A percentile compares a stretch with the other conserved stretches of the same genome.
Evolutionary conservation across 73 alveolate species (phyloP).

Genomic region (Breviolum minutum): DNA sequence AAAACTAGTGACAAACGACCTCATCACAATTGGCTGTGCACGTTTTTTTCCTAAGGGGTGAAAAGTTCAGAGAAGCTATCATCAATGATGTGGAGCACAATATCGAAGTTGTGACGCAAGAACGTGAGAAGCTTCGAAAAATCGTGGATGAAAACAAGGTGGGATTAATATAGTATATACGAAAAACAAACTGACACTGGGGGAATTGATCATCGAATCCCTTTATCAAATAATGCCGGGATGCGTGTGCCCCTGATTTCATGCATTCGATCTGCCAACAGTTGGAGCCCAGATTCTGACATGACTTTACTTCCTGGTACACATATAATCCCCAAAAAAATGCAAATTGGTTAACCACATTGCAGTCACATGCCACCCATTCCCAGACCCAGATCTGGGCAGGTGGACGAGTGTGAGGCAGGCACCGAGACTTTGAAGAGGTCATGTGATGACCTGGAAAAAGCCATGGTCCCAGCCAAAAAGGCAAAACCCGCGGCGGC

Average conservation of each 20-base stretch:
- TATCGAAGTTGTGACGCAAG: not conserved
- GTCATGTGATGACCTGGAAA: not conserved
- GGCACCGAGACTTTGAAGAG: not conserved
- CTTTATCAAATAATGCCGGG: too few relatives aligned
- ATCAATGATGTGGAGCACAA: not conserved
- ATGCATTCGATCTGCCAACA: too few relatives aligned
- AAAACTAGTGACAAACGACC: not conserved
- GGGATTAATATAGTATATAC: not conserved
- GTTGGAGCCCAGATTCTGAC: too few relatives aligned
- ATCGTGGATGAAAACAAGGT: not conserved
- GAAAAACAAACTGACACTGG: too few relatives aligned
- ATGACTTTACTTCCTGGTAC: too few relatives aligned
- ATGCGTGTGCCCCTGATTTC: too few relatives aligned
- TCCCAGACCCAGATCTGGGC: not conserved
- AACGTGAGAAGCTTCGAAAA: not conserved
- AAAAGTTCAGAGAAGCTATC: not conserved
- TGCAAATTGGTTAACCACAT: too few relatives aligned
- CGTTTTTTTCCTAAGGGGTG: not conserved
- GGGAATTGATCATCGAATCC: too few relatives aligned
- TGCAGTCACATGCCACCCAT: not conserved
- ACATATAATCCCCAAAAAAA: too few relatives aligned
- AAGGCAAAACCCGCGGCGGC: not conserved
- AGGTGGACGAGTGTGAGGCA: not conserved
- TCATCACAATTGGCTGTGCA: not conserved
- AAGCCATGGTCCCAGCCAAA: not conserved